Base-by-base conservation (phyloP, 768 basidiomycete genomes). In the Amanita exitialis region DNA sequence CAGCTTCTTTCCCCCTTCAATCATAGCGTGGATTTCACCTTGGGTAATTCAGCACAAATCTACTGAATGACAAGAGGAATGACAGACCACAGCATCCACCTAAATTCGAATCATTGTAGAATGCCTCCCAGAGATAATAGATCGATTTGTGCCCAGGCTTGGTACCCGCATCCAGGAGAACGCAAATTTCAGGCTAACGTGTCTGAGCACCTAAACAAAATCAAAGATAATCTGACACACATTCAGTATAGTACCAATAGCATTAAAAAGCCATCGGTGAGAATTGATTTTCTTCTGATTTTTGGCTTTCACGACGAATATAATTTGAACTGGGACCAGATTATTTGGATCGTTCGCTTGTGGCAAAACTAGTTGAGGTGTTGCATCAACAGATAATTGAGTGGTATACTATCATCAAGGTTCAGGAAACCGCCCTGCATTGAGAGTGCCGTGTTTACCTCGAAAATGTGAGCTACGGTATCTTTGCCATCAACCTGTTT, bases 251-350 rank as follows among this genome's bases (percentile, higher is more conserved):
- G 73, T 79, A 3, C 90, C 91, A 47, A 97, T 86, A 20, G 90
- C 93, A 57, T 97, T 94, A 75, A 97, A 94, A 23, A 95, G 73
- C 93, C 93, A 95, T 37, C 92, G 82, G 67, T 95, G 92, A 49
- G 89, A 90, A 61, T 92, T 93, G 67, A 92, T 93, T 73, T 95
- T 94, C 75, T 93, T 94, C 64, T 89, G 83, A 69, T 95, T 95
- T 71, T 94, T 87, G 6, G 90, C 90, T 67, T 95, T 96, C 58
- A 95, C 68, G 51, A 92, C 81, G 48, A 95, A 77, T 53, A 95
- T 93, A 58, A 96, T 83, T 61, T 91, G 89, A 3, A 96, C 91
- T 0, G 93, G 90, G 2, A 94, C 89, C 28, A 97, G 68, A 64
- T 96, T 96, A 69, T 92, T 90, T 15, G 89, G 80, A 59, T 96